Evolutionary conservation across 257 asterid genomes (phyloP).

Genomic region (Fraxinus cuspidata): DNA sequence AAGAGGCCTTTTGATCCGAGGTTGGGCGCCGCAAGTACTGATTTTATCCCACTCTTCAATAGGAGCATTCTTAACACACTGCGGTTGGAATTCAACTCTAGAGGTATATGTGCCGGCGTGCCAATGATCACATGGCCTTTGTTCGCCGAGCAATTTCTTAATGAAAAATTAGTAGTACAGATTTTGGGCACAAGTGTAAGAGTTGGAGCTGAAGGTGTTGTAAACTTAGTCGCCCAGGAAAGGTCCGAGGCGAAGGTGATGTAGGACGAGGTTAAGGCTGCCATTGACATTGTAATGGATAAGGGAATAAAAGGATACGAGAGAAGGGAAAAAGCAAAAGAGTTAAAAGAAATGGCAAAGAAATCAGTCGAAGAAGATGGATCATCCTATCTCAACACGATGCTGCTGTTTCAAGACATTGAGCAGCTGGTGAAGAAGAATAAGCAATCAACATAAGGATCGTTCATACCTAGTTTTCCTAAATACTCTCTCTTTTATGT

Average conservation of each 20-base stretch:
- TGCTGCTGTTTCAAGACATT: slow-evolving; percentile 29
- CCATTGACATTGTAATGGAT: slow-evolving; percentile 23
- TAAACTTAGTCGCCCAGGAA: slow-evolving; percentile 25
- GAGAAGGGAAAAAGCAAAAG: slow-evolving; percentile 25
- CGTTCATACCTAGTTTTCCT: background rate
- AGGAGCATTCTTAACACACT: slow-evolving; percentile 42
- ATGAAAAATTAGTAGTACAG: slow-evolving; percentile 39
- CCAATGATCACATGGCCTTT: slow-evolving; percentile 55
- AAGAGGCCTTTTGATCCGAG: slow-evolving; percentile 48
- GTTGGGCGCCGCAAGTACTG: slow-evolving; percentile 60
- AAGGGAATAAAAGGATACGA: slow-evolving; percentile 26
- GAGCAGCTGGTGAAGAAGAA: slow-evolving; percentile 16
- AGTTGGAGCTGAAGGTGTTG: slow-evolving; percentile 26
- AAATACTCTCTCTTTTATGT: too few species aligned
- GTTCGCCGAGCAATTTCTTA: slow-evolving; percentile 46
- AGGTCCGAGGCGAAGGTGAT: slow-evolving; percentile 23
- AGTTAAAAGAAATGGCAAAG: slow-evolving; percentile 26
- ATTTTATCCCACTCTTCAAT: slow-evolving; percentile 35
- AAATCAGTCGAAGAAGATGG: slow-evolving; percentile 30
- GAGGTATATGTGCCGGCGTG: slow-evolving; percentile 44
- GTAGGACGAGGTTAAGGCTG: slow-evolving; percentile 24
- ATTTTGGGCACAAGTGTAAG: slow-evolving; percentile 24
- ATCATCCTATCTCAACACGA: slow-evolving; percentile 21
- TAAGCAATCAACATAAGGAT: background rate
- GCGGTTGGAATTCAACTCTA: slow-evolving; percentile 47